Evolutionary conservation across 441 rosid genomes (phyloP).

Genomic region (Flueggea neowawraea): DNA sequence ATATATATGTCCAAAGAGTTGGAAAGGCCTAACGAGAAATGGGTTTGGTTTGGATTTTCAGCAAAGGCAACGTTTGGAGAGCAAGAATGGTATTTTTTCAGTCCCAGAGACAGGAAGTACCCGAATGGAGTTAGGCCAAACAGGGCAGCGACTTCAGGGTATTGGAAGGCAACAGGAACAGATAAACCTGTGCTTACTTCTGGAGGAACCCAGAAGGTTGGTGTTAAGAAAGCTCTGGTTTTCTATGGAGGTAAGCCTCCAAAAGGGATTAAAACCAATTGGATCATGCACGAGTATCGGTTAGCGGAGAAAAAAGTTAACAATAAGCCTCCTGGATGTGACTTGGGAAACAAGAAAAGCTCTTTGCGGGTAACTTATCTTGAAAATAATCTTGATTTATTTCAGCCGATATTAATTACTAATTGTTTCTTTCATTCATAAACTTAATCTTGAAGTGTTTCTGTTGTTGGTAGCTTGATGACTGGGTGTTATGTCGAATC

Average conservation of each 20-base stretch:
- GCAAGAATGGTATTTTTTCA: conserved; percentile 95
- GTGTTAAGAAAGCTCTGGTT: conserved; percentile 90
- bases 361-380: conserved; percentile 61
- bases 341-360: conserved; percentile 52
- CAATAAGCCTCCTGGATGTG: conserved; percentile 55
- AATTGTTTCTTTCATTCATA: not conserved
- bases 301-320: conserved; percentile 49
- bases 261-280: conserved; percentile 83
- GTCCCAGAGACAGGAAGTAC: conserved; percentile 90
- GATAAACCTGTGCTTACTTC: conserved; percentile 79
- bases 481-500: conserved; percentile 88
- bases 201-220: conserved; percentile 67
- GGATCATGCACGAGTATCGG: conserved; percentile 98
- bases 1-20: not conserved
- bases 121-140: conserved; percentile 94
- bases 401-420: not conserved
- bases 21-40: not conserved
- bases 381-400: too few relatives aligned
- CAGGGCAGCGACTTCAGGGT: conserved; percentile 96
- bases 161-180: conserved; percentile 98
- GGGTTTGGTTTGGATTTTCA: conserved; percentile 17
- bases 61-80: conserved; percentile 93
- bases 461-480: conserved; percentile 55
- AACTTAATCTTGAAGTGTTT: not conserved
- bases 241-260: conserved; percentile 97